Conservation (phyloP, 2,329 filamentous ascomycete species). For the Nemania diffusa region DNA sequence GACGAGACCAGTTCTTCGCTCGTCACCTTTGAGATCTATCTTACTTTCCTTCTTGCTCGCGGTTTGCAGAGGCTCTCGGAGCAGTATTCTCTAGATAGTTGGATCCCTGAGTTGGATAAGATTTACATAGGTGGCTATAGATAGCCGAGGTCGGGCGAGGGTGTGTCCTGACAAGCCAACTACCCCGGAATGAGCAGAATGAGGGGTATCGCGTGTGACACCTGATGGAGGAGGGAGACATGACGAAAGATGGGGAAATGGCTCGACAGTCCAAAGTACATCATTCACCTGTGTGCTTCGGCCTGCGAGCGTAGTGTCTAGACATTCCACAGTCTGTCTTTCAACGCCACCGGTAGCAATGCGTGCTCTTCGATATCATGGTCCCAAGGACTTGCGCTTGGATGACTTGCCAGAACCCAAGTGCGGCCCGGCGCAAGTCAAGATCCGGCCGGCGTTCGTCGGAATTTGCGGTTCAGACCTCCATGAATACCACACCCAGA, state of each 20-base stretch:
- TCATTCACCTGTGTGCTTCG: not conserved
- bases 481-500: slow-evolving; percentile 49
- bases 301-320: not conserved
- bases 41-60: not conserved
- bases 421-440: slow-evolving; percentile 39
- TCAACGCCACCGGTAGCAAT: slow-evolving; percentile 17
- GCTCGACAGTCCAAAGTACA: not conserved
- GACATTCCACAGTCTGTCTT: not conserved
- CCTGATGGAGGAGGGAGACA: not conserved
- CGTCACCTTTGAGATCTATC: not conserved
- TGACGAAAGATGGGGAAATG: slow-evolving; percentile 2
- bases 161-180: not conserved
- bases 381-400: slow-evolving; percentile 38
- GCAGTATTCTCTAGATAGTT: not conserved
- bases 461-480: slow-evolving; percentile 52
- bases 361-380: slow-evolving; percentile 42
- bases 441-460: slow-evolving; percentile 47
- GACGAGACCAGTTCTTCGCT: not conserved
- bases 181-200: slow-evolving; percentile 3
- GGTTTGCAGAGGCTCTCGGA: not conserved
- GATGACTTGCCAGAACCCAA: slow-evolving; percentile 37
- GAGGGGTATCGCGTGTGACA: slow-evolving; percentile 20
- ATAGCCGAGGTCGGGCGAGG: not conserved
- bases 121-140: not conserved
- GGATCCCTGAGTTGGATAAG: not conserved